These are phyloP conservation scores for Mycena indigotica DNA, from an alignment of 768 basidiomycete genomes.

Conservation along the genomic window DNA sequence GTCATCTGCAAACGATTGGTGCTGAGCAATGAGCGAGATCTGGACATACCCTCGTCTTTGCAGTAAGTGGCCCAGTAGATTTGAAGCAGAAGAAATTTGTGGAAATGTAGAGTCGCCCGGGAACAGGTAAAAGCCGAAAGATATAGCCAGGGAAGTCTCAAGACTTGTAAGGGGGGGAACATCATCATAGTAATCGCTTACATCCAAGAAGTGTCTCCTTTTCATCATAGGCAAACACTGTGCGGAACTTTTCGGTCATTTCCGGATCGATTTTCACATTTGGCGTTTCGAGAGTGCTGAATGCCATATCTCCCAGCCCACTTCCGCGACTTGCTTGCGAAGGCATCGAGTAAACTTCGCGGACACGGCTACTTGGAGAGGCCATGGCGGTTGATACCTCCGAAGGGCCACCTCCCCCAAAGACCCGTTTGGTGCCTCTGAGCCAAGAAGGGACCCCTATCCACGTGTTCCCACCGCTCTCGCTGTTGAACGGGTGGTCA, in stretches of 20 bases:
- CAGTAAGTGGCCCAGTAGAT: conserved; percentile 76
- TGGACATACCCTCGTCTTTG: conserved; percentile 74
- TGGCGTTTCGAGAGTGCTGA: conserved; percentile 80
- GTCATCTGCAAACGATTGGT: conserved; percentile 70
- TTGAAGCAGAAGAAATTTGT: conserved; percentile 94
- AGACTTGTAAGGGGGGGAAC: conserved; percentile 9
- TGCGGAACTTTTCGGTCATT: conserved; percentile 73
- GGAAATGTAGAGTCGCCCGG: conserved; percentile 88
- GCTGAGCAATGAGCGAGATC: background rate
- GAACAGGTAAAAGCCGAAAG: conserved; percentile 86
- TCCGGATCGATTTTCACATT: conserved; percentile 63
- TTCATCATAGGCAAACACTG: conserved; percentile 84
- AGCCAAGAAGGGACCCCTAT: conserved; percentile 77
- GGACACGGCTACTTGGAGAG: conserved; percentile 41
- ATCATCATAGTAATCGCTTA: conserved; percentile 44
- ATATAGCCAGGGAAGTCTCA: conserved; percentile 93
- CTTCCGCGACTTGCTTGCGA: conserved; percentile 37
- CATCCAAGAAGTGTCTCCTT: conserved; percentile 87
- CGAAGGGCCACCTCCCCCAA: conserved; percentile 33
- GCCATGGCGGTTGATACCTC: conserved; percentile 30
- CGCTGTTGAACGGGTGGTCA: conserved; percentile 53
- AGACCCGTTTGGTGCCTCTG: conserved; percentile 48
- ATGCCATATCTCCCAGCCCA: conserved; percentile 62
- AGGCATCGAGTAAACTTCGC: conserved; percentile 59
- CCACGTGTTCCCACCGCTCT: conserved; percentile 54